Base-by-base conservation (phyloP, 371 early-diverging fungal genomes). In the Haplosporangium sp. region DNA sequence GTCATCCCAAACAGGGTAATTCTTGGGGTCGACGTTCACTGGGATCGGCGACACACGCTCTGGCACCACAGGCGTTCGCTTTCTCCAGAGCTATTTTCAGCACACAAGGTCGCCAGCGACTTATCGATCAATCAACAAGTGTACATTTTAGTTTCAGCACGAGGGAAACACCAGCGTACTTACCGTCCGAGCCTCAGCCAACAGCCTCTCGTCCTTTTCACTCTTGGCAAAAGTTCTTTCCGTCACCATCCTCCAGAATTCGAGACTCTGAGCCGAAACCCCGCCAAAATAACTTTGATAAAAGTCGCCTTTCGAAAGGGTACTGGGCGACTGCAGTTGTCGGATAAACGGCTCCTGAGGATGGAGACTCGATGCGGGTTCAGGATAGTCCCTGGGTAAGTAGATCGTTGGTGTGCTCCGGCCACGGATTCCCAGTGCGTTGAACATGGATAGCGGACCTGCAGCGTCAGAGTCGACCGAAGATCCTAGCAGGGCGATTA, bases 231-330 rank as follows among this genome's bases (percentile, higher is more conserved):
- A 90, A 6, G 73, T 73, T 47, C 74, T 70, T 13, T 67, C 76
- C 13, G 85, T 82, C 42, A 88, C 85, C 64, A 82, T 62, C 51
- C 83, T 83, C 89, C 89, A 89, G 14, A 90, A 75, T 51, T 80
- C 76, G 53, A 79, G 75, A 38, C 83, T 79, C 36, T 83, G 12
- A 7, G 73, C 20, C 2, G 80, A 73, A 20, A 79, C 45, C 2
- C 66, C 72, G 4, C 58, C 73, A 67, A 57, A 72, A 47, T 79
- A 79, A 12, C 64, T 51, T 55, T 64, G 58, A 36, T 73, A 67
- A 37, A 74, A 70, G 0, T 59, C 16, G 42, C 46, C 65, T 65
- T 82, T 72, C 52, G 73, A n/a, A 13, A 76, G 57, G 5, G 67
- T 42, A 10, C 53, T 48, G 21, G 77, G 73, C 29, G 73, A 73